Percentiles rank a stretch among this genome's conserved stretches.
phyloP scores from a whole-genome alignment of 305 asterid genomes.

The Lippia alba region DNA sequence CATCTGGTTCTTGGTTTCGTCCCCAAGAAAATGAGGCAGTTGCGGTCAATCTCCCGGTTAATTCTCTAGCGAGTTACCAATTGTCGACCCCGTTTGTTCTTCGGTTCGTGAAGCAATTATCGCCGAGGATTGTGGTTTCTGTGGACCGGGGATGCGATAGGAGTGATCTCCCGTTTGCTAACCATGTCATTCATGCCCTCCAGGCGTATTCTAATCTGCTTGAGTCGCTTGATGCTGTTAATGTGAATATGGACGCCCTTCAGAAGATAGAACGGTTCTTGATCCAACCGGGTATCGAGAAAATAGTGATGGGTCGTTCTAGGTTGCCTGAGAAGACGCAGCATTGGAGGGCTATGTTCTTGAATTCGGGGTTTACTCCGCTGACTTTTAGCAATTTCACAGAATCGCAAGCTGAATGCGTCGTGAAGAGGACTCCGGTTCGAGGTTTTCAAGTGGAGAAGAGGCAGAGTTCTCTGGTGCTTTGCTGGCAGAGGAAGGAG shows the following conservation, averaged over 20 bases:
- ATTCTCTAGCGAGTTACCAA: constrained; percentile 62
- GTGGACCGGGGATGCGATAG: constrained; percentile 86
- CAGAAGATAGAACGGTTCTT: constrained; percentile 91
- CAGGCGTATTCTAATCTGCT: constrained; percentile 79
- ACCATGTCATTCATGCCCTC: constrained; percentile 80
- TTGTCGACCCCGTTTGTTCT: constrained; percentile 62
- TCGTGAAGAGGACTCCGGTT: constrained; percentile 83
- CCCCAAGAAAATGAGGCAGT: constrained; percentile 69
- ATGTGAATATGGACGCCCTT: constrained; percentile 74
- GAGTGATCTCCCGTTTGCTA: constrained; percentile 81
- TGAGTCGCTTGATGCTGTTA: constrained; percentile 90
- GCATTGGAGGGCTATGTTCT: constrained; percentile 84
- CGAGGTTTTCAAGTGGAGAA: constrained; percentile 89
- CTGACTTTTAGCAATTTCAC: constrained; percentile 80
- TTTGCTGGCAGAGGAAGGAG: constrained; percentile 95
- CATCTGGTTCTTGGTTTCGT: constrained; percentile 57
- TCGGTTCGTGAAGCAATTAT: constrained; percentile 70
- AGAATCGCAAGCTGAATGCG: constrained; percentile 90
- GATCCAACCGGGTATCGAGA: constrained; percentile 79
- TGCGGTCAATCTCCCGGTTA: constrained; percentile 80
- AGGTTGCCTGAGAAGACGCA: constrained; percentile 72
- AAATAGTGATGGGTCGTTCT: constrained; percentile 56
- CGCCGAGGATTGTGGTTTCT: constrained; percentile 85
- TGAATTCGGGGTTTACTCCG: constrained; percentile 85
- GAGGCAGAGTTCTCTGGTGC: constrained; percentile 86